These are phyloP conservation scores for Trypanosoma cruzi DNA, from an alignment of 208 protist species.

Conservation along the genomic window DNA sequence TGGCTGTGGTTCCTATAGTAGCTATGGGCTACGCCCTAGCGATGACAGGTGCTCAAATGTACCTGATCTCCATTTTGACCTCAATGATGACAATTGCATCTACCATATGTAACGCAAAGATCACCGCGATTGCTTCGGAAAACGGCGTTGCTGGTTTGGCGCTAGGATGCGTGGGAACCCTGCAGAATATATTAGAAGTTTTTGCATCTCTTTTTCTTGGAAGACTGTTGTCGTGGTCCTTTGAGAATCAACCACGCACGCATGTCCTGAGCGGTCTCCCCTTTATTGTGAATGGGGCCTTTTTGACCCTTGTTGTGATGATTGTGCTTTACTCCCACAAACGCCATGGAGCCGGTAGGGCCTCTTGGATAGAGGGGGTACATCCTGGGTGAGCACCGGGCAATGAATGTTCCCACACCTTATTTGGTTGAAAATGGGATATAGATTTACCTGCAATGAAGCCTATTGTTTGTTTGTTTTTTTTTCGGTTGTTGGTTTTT, in stretches of 20 bases:
- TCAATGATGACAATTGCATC: constrained; percentile 26
- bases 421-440: no score
- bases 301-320: constrained; percentile 23
- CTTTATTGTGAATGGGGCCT: constrained; percentile 37
- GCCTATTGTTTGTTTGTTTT: no score
- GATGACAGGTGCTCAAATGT: constrained; percentile 31
- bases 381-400: background rate
- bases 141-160: constrained; percentile 35
- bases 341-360: constrained; percentile 26
- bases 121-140: constrained; percentile 32
- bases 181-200: constrained; percentile 44
- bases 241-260: constrained; percentile 13
- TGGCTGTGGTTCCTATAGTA: constrained; percentile 24
- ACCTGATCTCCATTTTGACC: constrained; percentile 24
- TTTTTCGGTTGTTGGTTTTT: no score
- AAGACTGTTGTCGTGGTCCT: constrained; percentile 38
- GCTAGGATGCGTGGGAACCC: constrained; percentile 38
- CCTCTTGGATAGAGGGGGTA: background rate
- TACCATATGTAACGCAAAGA: constrained; percentile 42
- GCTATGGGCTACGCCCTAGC: constrained; percentile 24
- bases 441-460: no score
- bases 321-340: constrained; percentile 42
- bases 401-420: no score
- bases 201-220: constrained; percentile 35
- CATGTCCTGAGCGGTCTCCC: constrained; percentile 39